These are phyloP conservation scores for Xerophyta viscosa DNA, from an alignment of 106 monocot genomes.

Conservation along the genomic window DNA sequence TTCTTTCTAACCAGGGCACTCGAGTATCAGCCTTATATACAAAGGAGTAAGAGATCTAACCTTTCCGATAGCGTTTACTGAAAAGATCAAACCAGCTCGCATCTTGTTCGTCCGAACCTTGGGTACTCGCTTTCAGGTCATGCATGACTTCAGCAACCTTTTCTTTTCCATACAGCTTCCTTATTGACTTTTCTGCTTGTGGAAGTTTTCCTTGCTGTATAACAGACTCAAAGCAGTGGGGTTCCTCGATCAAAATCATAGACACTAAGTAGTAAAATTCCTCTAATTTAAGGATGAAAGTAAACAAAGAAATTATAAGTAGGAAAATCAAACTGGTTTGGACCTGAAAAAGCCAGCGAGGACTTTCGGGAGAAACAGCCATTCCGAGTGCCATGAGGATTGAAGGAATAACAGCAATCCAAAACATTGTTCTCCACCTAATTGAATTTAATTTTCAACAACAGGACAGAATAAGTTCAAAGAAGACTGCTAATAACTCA, in stretches of 20 bases:
- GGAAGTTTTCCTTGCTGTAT: conserved; percentile 79
- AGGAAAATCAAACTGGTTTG: no score
- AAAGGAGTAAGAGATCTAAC: no score
- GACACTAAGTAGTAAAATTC: no score
- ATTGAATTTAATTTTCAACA: neutral
- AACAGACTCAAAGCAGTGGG: neutral
- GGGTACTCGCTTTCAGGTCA: conserved; percentile 46
- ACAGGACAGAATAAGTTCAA: no score
- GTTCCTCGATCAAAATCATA: no score
- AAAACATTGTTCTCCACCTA: conserved; percentile 94
- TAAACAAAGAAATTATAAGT: no score
- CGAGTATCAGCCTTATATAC: no score
- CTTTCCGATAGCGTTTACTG: conserved; percentile 82
- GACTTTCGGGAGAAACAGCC: conserved; percentile 83
- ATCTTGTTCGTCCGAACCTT: conserved; percentile 70
- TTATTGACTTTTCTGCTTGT: conserved; percentile 76
- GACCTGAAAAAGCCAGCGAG: conserved; percentile 95
- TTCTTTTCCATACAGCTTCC: conserved; percentile 74
- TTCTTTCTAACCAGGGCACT: no score
- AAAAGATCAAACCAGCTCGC: conserved; percentile 97
- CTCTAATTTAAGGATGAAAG: no score
- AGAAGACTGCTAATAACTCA: no score
- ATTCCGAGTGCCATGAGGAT: conserved; percentile 83
- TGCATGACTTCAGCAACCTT: conserved; percentile 70
- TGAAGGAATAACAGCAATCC: conserved; percentile 69